Evolutionary conservation across 2,329 filamentous ascomycete species (phyloP).

Genomic region (Arthrobotrys sphaeroides): DNA sequence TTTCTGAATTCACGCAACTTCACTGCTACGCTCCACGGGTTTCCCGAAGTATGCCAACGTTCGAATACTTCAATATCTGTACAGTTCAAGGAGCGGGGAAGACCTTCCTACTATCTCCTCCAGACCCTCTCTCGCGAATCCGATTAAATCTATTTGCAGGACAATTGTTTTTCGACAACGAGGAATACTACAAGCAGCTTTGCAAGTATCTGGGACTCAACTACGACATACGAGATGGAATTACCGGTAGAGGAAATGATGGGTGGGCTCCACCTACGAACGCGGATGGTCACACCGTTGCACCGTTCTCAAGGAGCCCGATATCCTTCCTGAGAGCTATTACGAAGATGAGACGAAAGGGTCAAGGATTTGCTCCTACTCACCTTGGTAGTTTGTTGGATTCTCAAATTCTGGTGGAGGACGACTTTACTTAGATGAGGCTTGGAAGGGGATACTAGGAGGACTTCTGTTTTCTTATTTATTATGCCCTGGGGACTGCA

Average conservation of each 20-base stretch:
- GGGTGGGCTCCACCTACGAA: constrained; percentile 33
- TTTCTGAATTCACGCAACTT: constrained; percentile 61
- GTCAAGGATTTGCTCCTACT: constrained; percentile 62
- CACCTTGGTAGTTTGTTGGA: constrained; percentile 63
- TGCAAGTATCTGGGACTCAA: constrained; percentile 65
- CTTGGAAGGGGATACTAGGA: no score
- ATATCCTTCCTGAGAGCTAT: constrained; percentile 63
- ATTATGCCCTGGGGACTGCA: no score
- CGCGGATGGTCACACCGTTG: background rate
- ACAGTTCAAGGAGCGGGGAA: constrained; percentile 61
- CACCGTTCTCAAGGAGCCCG: constrained; percentile 60
- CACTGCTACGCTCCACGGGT: constrained; percentile 67
- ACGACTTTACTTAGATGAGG: no score
- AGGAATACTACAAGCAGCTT: constrained; percentile 67
- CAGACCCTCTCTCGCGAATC: constrained; percentile 11
- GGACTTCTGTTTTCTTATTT: no score
- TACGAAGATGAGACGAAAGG: constrained; percentile 60
- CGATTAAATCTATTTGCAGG: constrained; percentile 73
- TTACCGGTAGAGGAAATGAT: background rate
- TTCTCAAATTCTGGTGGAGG: constrained; percentile 25
- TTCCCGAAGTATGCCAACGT: constrained; percentile 59
- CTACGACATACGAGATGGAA: constrained; percentile 59
- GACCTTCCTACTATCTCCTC: no score
- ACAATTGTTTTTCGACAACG: constrained; percentile 69
- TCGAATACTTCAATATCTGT: constrained; percentile 58